Evolutionary conservation across 1,139 yeast genomes (phyloP).

Genomic region (Lodderomyces theae): DNA sequence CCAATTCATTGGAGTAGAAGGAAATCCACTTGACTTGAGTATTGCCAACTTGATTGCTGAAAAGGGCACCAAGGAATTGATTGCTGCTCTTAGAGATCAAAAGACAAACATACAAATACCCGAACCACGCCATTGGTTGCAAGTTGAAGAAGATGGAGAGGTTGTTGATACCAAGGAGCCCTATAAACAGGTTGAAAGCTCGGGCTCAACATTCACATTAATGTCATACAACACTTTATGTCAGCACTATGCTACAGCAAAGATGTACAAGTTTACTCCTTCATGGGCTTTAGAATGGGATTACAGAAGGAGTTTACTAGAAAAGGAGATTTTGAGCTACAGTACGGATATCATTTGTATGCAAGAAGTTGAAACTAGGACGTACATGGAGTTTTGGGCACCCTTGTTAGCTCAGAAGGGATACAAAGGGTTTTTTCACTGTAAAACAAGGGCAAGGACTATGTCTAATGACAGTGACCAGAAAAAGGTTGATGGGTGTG

Average conservation of each 20-base stretch:
- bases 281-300: conserved; percentile 97
- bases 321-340: conserved; percentile 64
- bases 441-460: conserved; percentile 89
- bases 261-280: conserved; percentile 91
- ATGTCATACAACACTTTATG: conserved; percentile 90
- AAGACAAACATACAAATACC: conserved; percentile 68
- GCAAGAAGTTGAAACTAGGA: conserved; percentile 91
- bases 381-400: conserved; percentile 82
- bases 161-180: conserved; percentile 39
- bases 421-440: conserved; percentile 77
- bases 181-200: conserved; percentile 24
- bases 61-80: conserved; percentile 82
- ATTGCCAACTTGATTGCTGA: conserved; percentile 68
- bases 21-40: conserved; percentile 76
- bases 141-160: conserved; percentile 75
- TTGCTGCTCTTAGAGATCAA: conserved; percentile 76
- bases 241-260: conserved; percentile 92
- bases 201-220: conserved; percentile 56
- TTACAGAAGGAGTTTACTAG: conserved; percentile 74
- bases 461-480: conserved; percentile 82
- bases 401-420: conserved; percentile 73
- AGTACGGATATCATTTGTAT: conserved; percentile 80
- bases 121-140: conserved; percentile 78
- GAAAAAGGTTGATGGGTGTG: conserved; percentile 96
- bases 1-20: conserved; percentile 88